Evolutionary conservation across 78 protist species (phyloP).

Genomic region (Blattamonas nauphoetae): DNA sequence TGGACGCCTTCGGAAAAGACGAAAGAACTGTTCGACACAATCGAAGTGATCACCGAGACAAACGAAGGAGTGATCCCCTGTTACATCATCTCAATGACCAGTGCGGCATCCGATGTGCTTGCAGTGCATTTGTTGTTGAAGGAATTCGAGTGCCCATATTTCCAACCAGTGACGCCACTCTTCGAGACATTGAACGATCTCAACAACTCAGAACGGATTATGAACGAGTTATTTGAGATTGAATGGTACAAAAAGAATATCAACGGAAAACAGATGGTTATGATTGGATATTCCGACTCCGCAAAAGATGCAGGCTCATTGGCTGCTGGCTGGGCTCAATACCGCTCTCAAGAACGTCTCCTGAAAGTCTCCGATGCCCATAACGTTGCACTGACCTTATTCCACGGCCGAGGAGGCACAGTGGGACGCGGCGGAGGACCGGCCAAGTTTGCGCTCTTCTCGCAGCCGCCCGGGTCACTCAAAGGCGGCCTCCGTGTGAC

Average conservation of each 20-base stretch:
- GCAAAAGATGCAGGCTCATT: constrained; percentile 57
- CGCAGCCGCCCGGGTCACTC: background rate
- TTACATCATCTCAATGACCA: constrained; percentile 58
- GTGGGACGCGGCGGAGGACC: constrained; percentile 1
- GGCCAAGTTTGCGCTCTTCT: background rate
- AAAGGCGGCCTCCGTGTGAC: background rate
- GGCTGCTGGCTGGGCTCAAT: constrained; percentile 43
- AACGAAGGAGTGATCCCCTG: constrained; percentile 46
- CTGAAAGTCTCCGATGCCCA: background rate
- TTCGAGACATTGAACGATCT: constrained; percentile 53
- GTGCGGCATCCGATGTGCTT: constrained; percentile 46
- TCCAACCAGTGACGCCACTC: constrained; percentile 58
- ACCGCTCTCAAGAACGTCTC: constrained; percentile 42
- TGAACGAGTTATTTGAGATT: constrained; percentile 17
- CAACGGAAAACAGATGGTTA: constrained; percentile 47
- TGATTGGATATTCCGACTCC: constrained; percentile 63
- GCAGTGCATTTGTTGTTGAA: constrained; percentile 51
- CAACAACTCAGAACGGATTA: constrained; percentile 27
- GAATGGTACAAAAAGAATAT: constrained; percentile 31
- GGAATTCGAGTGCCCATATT: constrained; percentile 31
- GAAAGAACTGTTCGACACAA: constrained; percentile 42
- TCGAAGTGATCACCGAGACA: constrained; percentile 20
- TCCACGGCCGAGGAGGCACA: constrained; percentile 66
- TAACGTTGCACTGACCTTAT: constrained; percentile 30
- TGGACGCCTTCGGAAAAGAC: constrained; percentile 3